Evolutionary conservation across 495 filamentous ascomycete species (phyloP).

Genomic region (Glonium stellatum): DNA sequence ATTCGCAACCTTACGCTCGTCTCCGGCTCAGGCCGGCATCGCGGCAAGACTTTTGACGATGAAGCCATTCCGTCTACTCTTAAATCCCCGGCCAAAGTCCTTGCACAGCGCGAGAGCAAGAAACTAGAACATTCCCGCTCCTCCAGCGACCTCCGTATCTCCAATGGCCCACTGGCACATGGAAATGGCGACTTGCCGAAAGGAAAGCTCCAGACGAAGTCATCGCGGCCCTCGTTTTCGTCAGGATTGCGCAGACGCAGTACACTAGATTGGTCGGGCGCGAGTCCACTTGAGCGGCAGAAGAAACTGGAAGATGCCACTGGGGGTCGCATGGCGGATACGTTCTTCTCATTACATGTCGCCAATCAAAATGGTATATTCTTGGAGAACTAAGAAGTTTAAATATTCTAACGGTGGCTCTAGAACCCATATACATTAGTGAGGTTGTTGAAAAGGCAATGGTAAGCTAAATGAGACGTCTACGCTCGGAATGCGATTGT

Average conservation of each 20-base stretch:
- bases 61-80: slow-evolving; percentile 63
- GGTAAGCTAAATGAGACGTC: slow-evolving; percentile 33
- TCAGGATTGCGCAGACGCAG: slow-evolving; percentile 53
- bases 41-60: slow-evolving; percentile 77
- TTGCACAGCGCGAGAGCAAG: slow-evolving; percentile 50
- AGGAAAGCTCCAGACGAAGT: slow-evolving; percentile 9
- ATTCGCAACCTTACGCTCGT: slow-evolving; percentile 73
- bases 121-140: slow-evolving; percentile 65
- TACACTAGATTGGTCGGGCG: slow-evolving; percentile 59
- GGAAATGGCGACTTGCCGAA: slow-evolving; percentile 18
- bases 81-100: slow-evolving; percentile 62
- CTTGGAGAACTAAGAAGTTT: neutral
- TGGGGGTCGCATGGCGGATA: slow-evolving; percentile 68
- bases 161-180: neutral
- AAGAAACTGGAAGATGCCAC: slow-evolving; percentile 68
- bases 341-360: slow-evolving; percentile 78
- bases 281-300: slow-evolving; percentile 62
- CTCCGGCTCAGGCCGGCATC: slow-evolving; percentile 41
- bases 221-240: slow-evolving; percentile 8
- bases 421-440: slow-evolving; percentile 82
- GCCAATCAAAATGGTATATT: slow-evolving; percentile 30
- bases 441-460: slow-evolving; percentile 71
- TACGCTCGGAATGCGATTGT: neutral
- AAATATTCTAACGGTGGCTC: slow-evolving; percentile 24
- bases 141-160: slow-evolving; percentile 53